These are phyloP conservation scores for Cyclotella baltica DNA, from an alignment of 108 stramenopile species.

Conservation along the genomic window DNA sequence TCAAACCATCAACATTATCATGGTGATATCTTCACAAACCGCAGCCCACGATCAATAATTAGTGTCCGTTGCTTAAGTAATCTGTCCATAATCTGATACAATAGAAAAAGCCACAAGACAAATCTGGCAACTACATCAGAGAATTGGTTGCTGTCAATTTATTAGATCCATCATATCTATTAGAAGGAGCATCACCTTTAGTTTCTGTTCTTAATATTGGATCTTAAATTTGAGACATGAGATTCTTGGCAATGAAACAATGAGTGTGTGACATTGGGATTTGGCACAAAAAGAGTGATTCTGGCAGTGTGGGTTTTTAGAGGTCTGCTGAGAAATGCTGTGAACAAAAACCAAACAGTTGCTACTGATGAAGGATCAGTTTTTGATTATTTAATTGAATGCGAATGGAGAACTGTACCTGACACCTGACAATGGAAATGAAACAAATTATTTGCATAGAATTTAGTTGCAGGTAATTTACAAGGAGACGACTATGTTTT, in stretches of 20 bases:
- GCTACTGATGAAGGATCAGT: slow-evolving; percentile 5
- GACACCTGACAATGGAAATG: too few species aligned
- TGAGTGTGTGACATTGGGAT: slow-evolving; percentile 84
- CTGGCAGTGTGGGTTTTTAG: slow-evolving; percentile 43
- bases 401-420: slow-evolving; percentile 31
- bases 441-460: slow-evolving; percentile 46
- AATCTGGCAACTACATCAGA: slow-evolving; percentile 75
- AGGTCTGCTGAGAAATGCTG: slow-evolving; percentile 39
- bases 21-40: slow-evolving; percentile 3
- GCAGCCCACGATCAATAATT: slow-evolving; percentile 5
- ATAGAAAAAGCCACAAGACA: slow-evolving; percentile 27
- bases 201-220: slow-evolving; percentile 71
- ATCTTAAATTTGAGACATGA: slow-evolving; percentile 66
- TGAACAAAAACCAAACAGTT: not conserved
- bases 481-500: slow-evolving; percentile 76
- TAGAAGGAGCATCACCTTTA: slow-evolving; percentile 79
- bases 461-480: slow-evolving; percentile 70
- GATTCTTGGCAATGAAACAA: slow-evolving; percentile 87
- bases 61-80: slow-evolving; percentile 45
- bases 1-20: too few species aligned
- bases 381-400: slow-evolving; percentile 56
- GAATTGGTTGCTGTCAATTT: slow-evolving; percentile 76
- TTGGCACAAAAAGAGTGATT: slow-evolving; percentile 48
- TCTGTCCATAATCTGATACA: slow-evolving; percentile 40
- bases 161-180: slow-evolving; percentile 82